A percentile compares a stretch with the other conserved stretches of the same genome.
Conservation (phyloP, 129 eudicot species). For the Gnaphalium uliginosum region DNA sequence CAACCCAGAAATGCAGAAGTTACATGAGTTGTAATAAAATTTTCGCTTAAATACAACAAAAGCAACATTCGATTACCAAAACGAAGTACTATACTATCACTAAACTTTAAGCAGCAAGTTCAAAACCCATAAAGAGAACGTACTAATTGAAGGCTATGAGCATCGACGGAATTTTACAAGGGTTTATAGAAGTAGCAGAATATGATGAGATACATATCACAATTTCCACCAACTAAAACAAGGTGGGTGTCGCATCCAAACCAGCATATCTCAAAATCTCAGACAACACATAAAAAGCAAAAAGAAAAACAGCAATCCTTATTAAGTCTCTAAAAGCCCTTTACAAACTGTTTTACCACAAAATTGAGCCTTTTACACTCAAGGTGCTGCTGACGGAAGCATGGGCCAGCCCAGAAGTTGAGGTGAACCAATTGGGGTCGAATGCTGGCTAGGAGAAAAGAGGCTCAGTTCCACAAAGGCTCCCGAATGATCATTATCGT, state of each 20-base stretch:
- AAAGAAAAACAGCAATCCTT: slow-evolving; percentile 42
- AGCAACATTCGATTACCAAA: neutral
- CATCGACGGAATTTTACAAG: slow-evolving; percentile 22
- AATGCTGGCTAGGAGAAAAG: slow-evolving; percentile 51
- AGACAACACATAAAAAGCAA: slow-evolving; percentile 16
- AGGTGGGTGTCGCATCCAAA: slow-evolving; percentile 34
- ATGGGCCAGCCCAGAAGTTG: slow-evolving; percentile 62
- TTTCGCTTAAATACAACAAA: neutral
- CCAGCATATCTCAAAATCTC: slow-evolving; percentile 33
- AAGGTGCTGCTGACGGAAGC: slow-evolving; percentile 36
- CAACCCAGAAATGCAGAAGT: neutral
- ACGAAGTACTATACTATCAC: neutral
- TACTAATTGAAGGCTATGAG: slow-evolving; percentile 11
- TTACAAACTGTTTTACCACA: slow-evolving; percentile 69
- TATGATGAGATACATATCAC: slow-evolving; percentile 34
- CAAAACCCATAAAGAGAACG: slow-evolving; percentile 1
- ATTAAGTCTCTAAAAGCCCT: slow-evolving; percentile 41
- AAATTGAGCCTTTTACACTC: slow-evolving; percentile 44
- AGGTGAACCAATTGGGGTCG: slow-evolving; percentile 58
- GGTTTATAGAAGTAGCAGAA: slow-evolving; percentile 31
- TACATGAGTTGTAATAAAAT: neutral
- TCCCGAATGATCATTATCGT: slow-evolving; percentile 34
- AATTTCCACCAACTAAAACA: slow-evolving; percentile 36
- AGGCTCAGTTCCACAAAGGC: slow-evolving; percentile 73
- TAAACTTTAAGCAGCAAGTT: neutral